Evolutionary conservation across 2,329 filamentous ascomycete genomes (phyloP), one percentile per base, ranked within the genome.

Genomic region (Amauroascus verrucosus): DNA sequence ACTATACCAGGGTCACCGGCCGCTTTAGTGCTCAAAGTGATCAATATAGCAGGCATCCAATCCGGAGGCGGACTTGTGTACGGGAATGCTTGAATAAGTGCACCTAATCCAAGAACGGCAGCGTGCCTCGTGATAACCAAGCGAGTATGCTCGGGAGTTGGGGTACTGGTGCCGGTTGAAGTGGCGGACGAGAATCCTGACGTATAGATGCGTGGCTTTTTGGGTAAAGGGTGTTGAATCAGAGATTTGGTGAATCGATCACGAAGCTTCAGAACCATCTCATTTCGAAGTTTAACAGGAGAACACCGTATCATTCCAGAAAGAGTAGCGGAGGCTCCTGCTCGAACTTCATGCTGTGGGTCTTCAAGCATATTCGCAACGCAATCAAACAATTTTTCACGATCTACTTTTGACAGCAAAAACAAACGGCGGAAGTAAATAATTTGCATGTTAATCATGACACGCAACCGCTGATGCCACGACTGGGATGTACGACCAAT

Each of bases 221-320:
- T 94, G 0, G 91, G 91, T 67, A 97, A 83, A 5, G 90, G 93
- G 63, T 96, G 96, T 53, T 84, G 80, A 55, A 75, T 72, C n/a
- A 98, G 77, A 62, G 86, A 79, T 30, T 78, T 76, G 48, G 87
- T 86, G 72, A 97, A 98, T 43, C 87, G 82, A 51, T 78, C 75
- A 67, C 88, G 88, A 38, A 97, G 79, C 22, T 83, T 76, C 44
- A 78, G 70, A 56, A 98, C 86, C 63, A 90, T 85, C 28, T 82
- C 81, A 54, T 86, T 82, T 26, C 93, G 88, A 56, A 96, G 83
- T 1, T 73, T 79, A 26, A 83, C 77, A 0, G 93, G 90, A 2
- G 91, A 97, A 74, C 93, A 98, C 53, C 93, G 84, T 60, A 98
- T 94, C 93, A 98, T 98, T 60, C 93, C 94, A 1, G 90, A 91